Conservation (phyloP, 768 basidiomycete genomes). For the Lentinula edodes region DNA sequence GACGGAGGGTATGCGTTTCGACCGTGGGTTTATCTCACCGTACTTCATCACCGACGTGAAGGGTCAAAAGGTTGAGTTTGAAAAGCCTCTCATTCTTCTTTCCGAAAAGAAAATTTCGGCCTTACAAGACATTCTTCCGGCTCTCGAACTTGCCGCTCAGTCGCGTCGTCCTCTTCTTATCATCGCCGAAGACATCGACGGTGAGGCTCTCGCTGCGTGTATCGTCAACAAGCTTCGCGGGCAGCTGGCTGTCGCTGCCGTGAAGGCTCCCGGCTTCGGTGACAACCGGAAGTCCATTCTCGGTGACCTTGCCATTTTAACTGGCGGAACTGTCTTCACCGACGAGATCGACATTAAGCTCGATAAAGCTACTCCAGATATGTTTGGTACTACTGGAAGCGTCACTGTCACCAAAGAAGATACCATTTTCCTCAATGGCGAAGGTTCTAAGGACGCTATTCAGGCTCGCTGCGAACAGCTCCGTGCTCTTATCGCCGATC, state of each 20-base stretch:
- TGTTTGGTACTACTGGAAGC: conserved; percentile 81
- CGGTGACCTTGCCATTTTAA: conserved; percentile 94
- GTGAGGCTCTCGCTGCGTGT: conserved; percentile 95
- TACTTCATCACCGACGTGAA: conserved; percentile 99
- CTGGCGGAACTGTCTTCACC: conserved; percentile 96
- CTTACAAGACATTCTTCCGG: conserved; percentile 91
- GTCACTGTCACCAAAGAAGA: conserved; percentile 98
- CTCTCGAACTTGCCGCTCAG: conserved; percentile 79
- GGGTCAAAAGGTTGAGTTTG: conserved; percentile 91
- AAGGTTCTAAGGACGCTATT: conserved; percentile 74
- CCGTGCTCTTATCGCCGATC: conserved; percentile 73
- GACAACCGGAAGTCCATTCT: conserved; percentile 99
- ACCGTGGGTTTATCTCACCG: conserved; percentile 96
- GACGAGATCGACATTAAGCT: conserved; percentile 97
- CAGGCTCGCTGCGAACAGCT: conserved; percentile 93
- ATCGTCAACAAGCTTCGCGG: conserved; percentile 99
- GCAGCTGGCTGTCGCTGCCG: conserved; percentile 87
- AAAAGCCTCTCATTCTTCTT: conserved; percentile 91
- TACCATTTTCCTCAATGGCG: conserved; percentile 95
- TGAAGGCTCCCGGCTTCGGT: conserved; percentile 98
- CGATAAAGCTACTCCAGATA: conserved; percentile 72
- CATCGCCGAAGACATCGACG: conserved; percentile 97
- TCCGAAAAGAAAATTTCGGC: conserved; percentile 98
- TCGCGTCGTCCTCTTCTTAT: conserved; percentile 87
- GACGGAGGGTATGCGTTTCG: conserved; percentile 99